These are phyloP conservation scores for Capsicum rhomboideum DNA, from an alignment of 257 asterid genomes.

Conservation along the genomic window DNA sequence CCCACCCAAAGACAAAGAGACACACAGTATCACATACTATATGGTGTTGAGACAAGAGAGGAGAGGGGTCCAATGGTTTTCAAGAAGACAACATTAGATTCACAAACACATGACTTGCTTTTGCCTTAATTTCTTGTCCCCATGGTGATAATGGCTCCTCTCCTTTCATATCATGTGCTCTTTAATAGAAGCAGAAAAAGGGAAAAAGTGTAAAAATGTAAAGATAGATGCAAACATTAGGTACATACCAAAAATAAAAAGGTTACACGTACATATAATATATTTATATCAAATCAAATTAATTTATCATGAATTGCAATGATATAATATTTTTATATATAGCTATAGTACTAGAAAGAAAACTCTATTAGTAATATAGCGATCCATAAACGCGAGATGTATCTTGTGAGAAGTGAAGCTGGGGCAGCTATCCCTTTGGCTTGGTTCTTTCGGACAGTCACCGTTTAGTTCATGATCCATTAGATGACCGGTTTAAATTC, in stretches of 20 bases:
- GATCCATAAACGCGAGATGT: too few relatives aligned
- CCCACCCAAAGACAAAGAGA: background rate
- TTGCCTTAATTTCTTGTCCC: background rate
- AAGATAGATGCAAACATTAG: background rate
- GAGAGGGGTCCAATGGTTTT: background rate
- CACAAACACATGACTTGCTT: background rate
- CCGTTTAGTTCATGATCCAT: too few relatives aligned
- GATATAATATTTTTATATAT: background rate
- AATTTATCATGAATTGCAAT: background rate
- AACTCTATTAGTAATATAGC: background rate
- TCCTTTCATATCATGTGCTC: background rate
- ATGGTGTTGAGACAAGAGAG: background rate
- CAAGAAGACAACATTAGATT: slow-evolving; percentile 4
- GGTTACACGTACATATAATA: too few relatives aligned
- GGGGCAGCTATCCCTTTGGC: background rate
- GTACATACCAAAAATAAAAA: background rate
- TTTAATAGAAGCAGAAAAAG: background rate
- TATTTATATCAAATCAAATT: background rate
- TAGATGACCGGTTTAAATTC: background rate
- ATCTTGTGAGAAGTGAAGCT: background rate
- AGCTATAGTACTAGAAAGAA: too few relatives aligned
- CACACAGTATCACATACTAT: background rate
- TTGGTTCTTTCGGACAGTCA: background rate
- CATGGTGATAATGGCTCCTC: background rate
- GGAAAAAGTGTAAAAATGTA: background rate